Evolutionary conservation across 106 monocot species (phyloP).

Genomic region (Narthecium ossifragum): DNA sequence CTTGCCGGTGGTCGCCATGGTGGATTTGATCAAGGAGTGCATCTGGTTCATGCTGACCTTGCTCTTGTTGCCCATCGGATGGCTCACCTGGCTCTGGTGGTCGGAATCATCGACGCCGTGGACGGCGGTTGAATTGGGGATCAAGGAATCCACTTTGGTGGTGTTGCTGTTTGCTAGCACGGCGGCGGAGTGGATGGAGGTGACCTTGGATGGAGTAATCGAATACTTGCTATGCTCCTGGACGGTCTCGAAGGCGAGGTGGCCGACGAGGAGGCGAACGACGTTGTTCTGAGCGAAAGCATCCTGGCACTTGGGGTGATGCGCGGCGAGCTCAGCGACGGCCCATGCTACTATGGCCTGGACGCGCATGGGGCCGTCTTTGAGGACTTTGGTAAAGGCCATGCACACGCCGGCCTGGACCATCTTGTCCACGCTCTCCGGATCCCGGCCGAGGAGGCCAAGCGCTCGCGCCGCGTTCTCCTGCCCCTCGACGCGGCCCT

Average conservation of each 20-base stretch:
- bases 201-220: constrained; percentile 37
- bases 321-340: constrained; percentile 54
- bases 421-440: constrained; percentile 79
- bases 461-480: constrained; percentile 67
- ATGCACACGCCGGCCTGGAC: constrained; percentile 59
- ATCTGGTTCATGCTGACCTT: constrained; percentile 25
- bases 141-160: neutral
- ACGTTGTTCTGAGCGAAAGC: constrained; percentile 73
- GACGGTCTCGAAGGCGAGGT: constrained; percentile 85
- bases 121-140: too few species aligned
- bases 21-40: constrained; percentile 39
- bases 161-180: constrained; percentile 31
- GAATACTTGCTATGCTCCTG: constrained; percentile 83
- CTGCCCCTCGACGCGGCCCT: constrained; percentile 80
- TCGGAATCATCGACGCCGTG: neutral
- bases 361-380: constrained; percentile 64
- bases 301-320: constrained; percentile 64
- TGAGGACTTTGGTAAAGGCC: constrained; percentile 66
- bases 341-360: constrained; percentile 76
- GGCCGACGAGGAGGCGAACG: constrained; percentile 70
- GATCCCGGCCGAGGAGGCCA: constrained; percentile 61
- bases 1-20: too few species aligned
- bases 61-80: constrained; percentile 14
- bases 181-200: constrained; percentile 47
- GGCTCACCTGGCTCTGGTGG: constrained; percentile 1